Evolutionary conservation across 139 green algal species (phyloP).

Genomic region (Coelastrella sp.): DNA sequence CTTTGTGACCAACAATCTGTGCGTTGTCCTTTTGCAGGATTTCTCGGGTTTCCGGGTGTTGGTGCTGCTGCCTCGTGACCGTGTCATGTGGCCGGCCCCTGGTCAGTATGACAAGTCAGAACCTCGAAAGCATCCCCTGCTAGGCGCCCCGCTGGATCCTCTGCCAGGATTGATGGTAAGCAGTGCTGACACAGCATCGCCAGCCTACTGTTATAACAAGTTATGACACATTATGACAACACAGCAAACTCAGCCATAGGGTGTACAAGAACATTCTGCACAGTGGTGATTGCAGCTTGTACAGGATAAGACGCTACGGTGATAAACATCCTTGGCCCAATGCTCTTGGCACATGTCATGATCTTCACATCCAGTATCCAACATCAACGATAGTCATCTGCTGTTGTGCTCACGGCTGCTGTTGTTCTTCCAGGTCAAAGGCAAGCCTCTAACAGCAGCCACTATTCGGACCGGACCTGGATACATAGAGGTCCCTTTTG

Average conservation of each 20-base stretch:
- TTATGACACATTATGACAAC: too few species aligned
- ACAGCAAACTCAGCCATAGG: too few species aligned
- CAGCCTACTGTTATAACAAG: too few species aligned
- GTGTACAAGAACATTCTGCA: too few species aligned
- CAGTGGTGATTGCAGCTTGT: neutral
- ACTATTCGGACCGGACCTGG: conserved; percentile 85
- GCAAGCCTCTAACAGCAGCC: conserved; percentile 85
- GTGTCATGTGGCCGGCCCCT: conserved; percentile 80
- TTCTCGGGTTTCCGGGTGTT: conserved; percentile 92
- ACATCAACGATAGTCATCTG: neutral
- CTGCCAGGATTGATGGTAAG: conserved; percentile 54
- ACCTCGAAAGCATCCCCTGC: conserved; percentile 42
- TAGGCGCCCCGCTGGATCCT: conserved; percentile 71
- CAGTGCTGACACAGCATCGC: neutral
- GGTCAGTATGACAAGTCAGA: conserved; percentile 60
- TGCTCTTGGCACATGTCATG: too few species aligned
- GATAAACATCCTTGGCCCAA: too few species aligned
- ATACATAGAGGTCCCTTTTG: conserved; percentile 93
- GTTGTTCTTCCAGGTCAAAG: conserved; percentile 66
- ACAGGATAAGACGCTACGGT: neutral
- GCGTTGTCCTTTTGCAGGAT: conserved; percentile 76
- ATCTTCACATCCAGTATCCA: neutral
- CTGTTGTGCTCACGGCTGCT: neutral
- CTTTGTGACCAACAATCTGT: too few species aligned
- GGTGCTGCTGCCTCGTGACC: conserved; percentile 74